Evolutionary conservation across 2,329 filamentous ascomycete genomes (phyloP).

Genomic region (Pestalotiopsis sp.): DNA sequence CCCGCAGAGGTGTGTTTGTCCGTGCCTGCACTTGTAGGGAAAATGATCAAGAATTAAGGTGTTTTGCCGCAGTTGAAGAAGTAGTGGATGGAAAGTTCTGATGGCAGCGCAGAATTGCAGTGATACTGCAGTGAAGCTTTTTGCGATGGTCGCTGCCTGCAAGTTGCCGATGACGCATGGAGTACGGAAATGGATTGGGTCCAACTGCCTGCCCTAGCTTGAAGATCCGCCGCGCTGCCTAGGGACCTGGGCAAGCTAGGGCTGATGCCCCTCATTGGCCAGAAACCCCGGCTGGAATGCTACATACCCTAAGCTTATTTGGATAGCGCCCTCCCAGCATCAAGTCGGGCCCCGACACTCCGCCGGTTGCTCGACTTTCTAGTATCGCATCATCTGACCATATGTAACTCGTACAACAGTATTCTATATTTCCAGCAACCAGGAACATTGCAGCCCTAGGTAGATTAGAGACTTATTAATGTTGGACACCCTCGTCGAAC

Average conservation of each 20-base stretch:
- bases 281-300: neutral
- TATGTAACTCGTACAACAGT: too few relatives aligned
- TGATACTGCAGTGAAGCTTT: neutral
- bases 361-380: neutral
- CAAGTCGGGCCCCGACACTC: neutral
- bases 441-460: neutral
- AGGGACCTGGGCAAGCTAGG: too few relatives aligned
- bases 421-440: neutral
- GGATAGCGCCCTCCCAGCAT: neutral
- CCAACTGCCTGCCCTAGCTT: too few relatives aligned
- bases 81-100: too few relatives aligned
- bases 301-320: neutral
- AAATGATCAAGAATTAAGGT: too few relatives aligned
- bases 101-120: neutral
- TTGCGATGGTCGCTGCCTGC: constrained; percentile 3
- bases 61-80: too few relatives aligned
- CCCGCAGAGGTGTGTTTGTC: neutral
- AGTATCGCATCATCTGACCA: neutral
- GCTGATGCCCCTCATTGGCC: neutral
- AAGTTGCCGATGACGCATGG: neutral
- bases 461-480: neutral
- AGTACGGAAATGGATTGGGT: neutral
- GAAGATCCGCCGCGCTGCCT: neutral
- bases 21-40: neutral
- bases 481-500: neutral